Percentiles rank a stretch among this genome's conserved stretches.
phyloP scores from a whole-genome alignment of 257 asterid species.

The Anisodus tanguticus region DNA sequence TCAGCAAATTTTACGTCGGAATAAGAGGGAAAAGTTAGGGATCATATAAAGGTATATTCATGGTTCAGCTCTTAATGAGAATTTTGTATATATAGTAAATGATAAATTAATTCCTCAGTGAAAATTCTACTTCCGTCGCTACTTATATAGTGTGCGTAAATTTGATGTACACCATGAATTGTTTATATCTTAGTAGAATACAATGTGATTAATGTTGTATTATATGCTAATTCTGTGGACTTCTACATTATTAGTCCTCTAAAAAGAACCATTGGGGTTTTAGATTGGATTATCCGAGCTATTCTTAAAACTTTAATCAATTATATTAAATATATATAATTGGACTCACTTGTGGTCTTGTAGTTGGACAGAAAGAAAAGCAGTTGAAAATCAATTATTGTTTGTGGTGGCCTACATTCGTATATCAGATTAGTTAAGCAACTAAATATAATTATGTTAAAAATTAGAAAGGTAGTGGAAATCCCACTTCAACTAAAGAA shows the following conservation, averaged over 20 bases:
- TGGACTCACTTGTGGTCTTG: neutral
- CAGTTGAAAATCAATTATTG: conserved; percentile 1
- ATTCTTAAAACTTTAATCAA: neutral
- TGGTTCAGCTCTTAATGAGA: no score
- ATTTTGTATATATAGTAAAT: no score
- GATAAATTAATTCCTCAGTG: no score
- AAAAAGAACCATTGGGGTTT: neutral
- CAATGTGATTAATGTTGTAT: neutral
- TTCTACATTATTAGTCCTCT: neutral
- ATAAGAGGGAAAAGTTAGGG: no score
- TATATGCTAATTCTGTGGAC: neutral
- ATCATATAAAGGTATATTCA: no score
- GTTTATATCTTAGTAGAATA: neutral
- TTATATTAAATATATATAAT: neutral
- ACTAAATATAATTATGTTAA: neutral
- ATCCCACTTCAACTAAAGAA: conserved; percentile 28
- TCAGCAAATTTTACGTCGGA: no score
- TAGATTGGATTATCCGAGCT: neutral
- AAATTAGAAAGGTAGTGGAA: conserved; percentile 17
- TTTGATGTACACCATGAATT: neutral
- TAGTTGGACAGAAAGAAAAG: conserved; percentile 21
- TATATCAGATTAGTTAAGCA: conserved; percentile 28
- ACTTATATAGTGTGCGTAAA: neutral
- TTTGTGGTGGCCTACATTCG: conserved; percentile 17
- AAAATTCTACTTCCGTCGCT: no score